phyloP scores from a whole-genome alignment of 257 asterid genomes.

The Misopates orontium region DNA sequence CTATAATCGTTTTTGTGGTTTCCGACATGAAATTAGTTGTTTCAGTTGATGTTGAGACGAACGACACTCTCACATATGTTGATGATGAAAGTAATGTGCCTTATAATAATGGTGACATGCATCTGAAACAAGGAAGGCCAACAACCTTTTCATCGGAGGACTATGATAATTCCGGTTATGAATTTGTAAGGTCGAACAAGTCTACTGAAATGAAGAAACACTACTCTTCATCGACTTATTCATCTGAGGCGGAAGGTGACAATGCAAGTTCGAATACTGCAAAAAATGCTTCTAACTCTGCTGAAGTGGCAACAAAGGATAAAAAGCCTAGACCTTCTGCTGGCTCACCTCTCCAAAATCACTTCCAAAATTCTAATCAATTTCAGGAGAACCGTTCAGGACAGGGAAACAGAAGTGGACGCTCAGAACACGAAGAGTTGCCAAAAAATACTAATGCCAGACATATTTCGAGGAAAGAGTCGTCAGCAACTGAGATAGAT shows the following conservation, averaged over 20 bases:
- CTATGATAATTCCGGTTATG: slow-evolving; percentile 54
- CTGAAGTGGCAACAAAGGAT: slow-evolving; percentile 35
- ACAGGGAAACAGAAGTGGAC: slow-evolving; percentile 51
- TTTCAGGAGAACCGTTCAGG: slow-evolving; percentile 36
- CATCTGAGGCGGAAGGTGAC: background rate
- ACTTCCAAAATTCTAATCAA: slow-evolving; percentile 67
- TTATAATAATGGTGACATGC: slow-evolving; percentile 27
- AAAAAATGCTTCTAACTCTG: slow-evolving; percentile 31
- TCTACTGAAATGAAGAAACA: background rate
- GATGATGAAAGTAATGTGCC: slow-evolving; percentile 21
- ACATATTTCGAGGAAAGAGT: slow-evolving; percentile 40
- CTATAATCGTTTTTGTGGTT: slow-evolving; percentile 44
- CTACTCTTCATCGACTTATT: background rate
- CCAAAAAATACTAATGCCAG: slow-evolving; percentile 30
- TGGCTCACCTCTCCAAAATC: slow-evolving; percentile 66
- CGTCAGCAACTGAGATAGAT: slow-evolving; percentile 72
- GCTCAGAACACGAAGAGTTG: slow-evolving; percentile 39
- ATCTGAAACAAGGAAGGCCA: slow-evolving; percentile 35
- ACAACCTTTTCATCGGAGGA: slow-evolving; percentile 58
- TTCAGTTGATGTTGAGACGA: slow-evolving; percentile 38
- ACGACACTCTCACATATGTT: slow-evolving; percentile 1
- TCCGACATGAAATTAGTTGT: slow-evolving; percentile 42
- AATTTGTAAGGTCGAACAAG: slow-evolving; percentile 35
- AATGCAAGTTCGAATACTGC: slow-evolving; percentile 39
- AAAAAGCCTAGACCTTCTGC: slow-evolving; percentile 45